Conservation (phyloP, 208 protist species). For the Porcisia deanei region DNA sequence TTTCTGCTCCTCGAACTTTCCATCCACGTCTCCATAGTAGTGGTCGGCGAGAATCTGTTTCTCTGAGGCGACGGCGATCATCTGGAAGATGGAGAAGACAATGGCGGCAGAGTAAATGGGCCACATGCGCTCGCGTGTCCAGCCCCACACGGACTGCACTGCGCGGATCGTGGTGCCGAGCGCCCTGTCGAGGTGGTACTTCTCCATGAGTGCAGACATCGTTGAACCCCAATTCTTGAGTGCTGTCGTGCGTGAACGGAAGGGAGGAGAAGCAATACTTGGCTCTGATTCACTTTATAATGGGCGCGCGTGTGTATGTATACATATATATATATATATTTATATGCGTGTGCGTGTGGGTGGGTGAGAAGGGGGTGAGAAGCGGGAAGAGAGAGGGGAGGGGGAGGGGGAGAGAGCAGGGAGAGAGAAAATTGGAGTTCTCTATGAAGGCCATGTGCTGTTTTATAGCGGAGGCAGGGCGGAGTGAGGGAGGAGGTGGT, state of each 20-base stretch:
- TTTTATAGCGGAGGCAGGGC: not conserved
- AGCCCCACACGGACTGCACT: conserved; percentile 43
- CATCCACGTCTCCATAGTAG: conserved; percentile 56
- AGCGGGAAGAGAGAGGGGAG: not conserved
- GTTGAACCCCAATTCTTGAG: conserved; percentile 5
- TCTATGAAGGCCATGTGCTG: not conserved
- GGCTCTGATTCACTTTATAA: not conserved
- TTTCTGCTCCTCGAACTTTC: conserved; percentile 34
- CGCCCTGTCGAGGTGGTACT: conserved; percentile 36
- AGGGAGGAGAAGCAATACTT: not conserved
- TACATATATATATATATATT: not conserved
- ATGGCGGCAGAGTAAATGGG: conserved; percentile 78
- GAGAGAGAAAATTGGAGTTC: not conserved
- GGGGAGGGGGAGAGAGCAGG: not conserved
- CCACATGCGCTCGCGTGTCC: conserved; percentile 72
- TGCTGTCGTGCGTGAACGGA: not conserved
- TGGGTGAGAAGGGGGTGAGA: not conserved
- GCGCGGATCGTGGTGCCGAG: conserved; percentile 25
- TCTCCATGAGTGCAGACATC: conserved; percentile 59
- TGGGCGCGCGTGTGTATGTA: not conserved
- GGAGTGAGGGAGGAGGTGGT: not conserved
- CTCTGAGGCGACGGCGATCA: conserved; percentile 73
- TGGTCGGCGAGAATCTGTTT: conserved; percentile 89
- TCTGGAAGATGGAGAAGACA: conserved; percentile 72
- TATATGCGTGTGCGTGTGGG: not conserved